These are phyloP conservation scores for Gossypium thurberi DNA, from an alignment of 345 rosid species.

Conservation along the genomic window DNA sequence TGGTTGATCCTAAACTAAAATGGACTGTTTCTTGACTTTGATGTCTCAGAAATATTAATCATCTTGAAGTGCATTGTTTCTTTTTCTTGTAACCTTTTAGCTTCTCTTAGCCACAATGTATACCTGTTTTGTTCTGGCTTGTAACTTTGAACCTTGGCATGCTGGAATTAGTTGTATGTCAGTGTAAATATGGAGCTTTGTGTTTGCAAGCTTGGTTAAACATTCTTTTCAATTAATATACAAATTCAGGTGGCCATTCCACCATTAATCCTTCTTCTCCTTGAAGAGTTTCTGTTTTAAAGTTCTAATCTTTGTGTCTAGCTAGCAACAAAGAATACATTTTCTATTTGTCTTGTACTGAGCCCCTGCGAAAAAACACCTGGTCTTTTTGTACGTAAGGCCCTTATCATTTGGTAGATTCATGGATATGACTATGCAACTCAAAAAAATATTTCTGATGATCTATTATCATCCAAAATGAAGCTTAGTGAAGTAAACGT, in stretches of 20 bases:
- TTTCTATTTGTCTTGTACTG: too few relatives aligned
- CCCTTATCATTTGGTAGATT: constrained; percentile 25
- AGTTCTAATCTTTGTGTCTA: neutral
- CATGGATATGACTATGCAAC: neutral
- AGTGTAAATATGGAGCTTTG: neutral
- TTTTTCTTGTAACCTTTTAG: neutral
- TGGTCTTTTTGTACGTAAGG: too few relatives aligned
- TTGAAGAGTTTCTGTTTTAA: too few relatives aligned
- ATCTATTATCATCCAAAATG: constrained; percentile 10
- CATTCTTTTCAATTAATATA: neutral
- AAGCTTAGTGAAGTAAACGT: constrained; percentile 9
- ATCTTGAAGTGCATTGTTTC: neutral
- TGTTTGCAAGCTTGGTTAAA: neutral
- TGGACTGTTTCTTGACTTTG: neutral
- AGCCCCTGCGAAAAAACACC: too few relatives aligned
- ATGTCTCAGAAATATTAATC: neutral
- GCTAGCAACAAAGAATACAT: neutral
- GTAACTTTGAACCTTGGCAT: neutral
- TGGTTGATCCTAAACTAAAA: neutral
- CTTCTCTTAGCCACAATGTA: neutral
- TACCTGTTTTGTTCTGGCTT: neutral
- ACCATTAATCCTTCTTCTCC: too few relatives aligned
- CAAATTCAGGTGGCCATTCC: neutral
- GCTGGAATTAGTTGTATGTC: neutral
- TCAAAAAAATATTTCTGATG: neutral